phyloP scores from a whole-genome alignment of 257 asterid genomes.

The Capsicum pubescens region DNA sequence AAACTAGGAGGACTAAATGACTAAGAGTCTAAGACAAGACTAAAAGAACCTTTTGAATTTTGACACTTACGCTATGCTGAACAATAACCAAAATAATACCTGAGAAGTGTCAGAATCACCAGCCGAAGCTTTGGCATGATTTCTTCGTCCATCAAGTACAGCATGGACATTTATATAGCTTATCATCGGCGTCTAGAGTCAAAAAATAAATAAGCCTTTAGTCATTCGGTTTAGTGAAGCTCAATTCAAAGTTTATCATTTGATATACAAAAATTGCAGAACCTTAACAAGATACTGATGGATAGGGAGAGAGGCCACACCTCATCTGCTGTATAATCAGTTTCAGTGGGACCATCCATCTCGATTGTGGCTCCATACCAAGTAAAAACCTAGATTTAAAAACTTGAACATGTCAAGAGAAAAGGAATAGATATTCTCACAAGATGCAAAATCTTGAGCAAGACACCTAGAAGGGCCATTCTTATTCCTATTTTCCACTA shows the following conservation, averaged over 20 bases:
- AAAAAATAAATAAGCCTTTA: conserved; percentile 19
- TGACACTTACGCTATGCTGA: background rate
- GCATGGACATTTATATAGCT: conserved; percentile 97
- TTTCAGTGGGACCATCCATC: conserved; percentile 87
- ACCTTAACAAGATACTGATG: background rate
- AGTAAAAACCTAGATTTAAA: conserved; percentile 67
- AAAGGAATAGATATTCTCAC: background rate
- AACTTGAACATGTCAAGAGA: conserved; percentile 36
- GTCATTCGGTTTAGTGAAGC: background rate
- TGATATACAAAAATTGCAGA: background rate
- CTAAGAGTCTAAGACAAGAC: background rate
- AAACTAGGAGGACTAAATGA: background rate
- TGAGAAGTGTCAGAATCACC: conserved; percentile 87
- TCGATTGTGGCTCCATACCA: conserved; percentile 98
- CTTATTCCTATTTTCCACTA: background rate
- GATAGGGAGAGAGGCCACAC: conserved; percentile 42
- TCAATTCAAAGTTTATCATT: conserved; percentile 3
- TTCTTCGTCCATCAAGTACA: conserved; percentile 86
- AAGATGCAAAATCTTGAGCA: conserved; percentile 9
- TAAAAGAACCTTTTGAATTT: background rate
- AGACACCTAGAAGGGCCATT: background rate
- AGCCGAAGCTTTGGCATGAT: conserved; percentile 87
- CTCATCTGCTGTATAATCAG: conserved; percentile 97
- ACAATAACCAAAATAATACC: conserved; percentile 50
- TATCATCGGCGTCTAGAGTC: conserved; percentile 85